Conservation (phyloP, 805 yeast species). For the Scheffersomyces ergatensis region DNA sequence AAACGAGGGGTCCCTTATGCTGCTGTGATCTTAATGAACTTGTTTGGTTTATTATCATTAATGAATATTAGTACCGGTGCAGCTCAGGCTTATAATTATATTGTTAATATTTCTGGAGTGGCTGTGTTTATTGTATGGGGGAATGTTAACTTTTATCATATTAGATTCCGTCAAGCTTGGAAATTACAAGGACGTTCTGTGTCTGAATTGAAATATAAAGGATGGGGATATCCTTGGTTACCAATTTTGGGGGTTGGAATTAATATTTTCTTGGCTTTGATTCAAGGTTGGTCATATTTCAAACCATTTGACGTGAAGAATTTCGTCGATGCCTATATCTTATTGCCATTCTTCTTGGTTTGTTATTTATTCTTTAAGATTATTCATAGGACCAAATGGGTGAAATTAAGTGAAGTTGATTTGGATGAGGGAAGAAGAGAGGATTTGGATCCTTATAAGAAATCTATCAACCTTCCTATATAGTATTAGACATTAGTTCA, state of each 20-base stretch:
- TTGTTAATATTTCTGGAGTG: slow-evolving; percentile 63
- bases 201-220: slow-evolving; percentile 34
- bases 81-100: slow-evolving; percentile 56
- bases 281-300: slow-evolving; percentile 67
- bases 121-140: slow-evolving; percentile 72
- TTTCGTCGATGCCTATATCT: slow-evolving; percentile 57
- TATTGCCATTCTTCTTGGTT: slow-evolving; percentile 56
- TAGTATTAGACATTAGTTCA: no score
- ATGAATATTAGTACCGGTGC: slow-evolving; percentile 59
- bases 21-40: slow-evolving; percentile 54
- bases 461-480: no score
- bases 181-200: slow-evolving; percentile 32
- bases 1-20: slow-evolving; percentile 63
- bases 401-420: slow-evolving; percentile 44
- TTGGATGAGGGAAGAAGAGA: slow-evolving; percentile 50
- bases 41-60: slow-evolving; percentile 54
- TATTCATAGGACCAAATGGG: slow-evolving; percentile 39
- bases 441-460: slow-evolving; percentile 29
- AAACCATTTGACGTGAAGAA: slow-evolving; percentile 50
- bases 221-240: slow-evolving; percentile 47
- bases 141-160: slow-evolving; percentile 51
- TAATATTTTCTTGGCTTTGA: slow-evolving; percentile 51
- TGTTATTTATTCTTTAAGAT: slow-evolving; percentile 36
- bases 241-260: slow-evolving; percentile 49
- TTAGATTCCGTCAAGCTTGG: slow-evolving; percentile 52